phyloP scores from a whole-genome alignment of 176 grass and related monocot genomes.

The Thinopyrum elongatum region DNA sequence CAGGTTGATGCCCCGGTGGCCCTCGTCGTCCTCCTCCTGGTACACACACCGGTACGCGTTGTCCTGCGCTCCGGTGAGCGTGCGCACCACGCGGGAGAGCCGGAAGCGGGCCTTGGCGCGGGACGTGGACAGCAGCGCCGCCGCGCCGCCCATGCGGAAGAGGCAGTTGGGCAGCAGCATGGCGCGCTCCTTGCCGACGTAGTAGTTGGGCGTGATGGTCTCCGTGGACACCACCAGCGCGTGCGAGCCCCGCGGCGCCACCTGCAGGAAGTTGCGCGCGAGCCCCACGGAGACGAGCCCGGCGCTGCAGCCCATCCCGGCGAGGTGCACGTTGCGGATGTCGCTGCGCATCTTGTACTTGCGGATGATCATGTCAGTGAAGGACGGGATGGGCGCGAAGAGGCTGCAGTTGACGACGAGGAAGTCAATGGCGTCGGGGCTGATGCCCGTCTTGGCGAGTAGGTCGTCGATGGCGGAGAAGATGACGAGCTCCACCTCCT shows the following conservation, averaged over 20 bases:
- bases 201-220: constrained; percentile 60
- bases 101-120: constrained; percentile 28
- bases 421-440: constrained; percentile 33
- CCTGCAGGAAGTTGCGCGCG: constrained; percentile 47
- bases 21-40: constrained; percentile 46
- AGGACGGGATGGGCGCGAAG: constrained; percentile 54
- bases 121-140: constrained; percentile 33
- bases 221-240: constrained; percentile 53
- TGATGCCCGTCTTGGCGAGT: constrained; percentile 40
- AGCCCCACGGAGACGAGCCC: constrained; percentile 53
- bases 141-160: constrained; percentile 47
- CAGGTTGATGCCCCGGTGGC: constrained; percentile 34
- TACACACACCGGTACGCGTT: constrained; percentile 44
- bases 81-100: constrained; percentile 41
- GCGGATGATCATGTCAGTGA: constrained; percentile 55
- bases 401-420: constrained; percentile 67
- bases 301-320: constrained; percentile 70
- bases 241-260: background rate
- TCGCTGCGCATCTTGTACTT: constrained; percentile 48
- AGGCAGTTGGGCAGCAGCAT: constrained; percentile 55
- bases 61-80: constrained; percentile 42
- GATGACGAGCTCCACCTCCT: constrained; percentile 40
- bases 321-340: constrained; percentile 42
- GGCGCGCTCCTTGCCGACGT: constrained; percentile 30
- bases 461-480: constrained; percentile 61